These are phyloP conservation scores for sorghum (Sorghum bicolor) DNA, from an alignment of 176 grass and related monocot species.

Conservation along the genomic window Sorghum_bicolor_NCBIv3 NC_012873.2:56572001-56572500, in stretches of 20 bases:
- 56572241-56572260: slow-evolving; percentile 98
- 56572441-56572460: background rate
- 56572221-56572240: slow-evolving; percentile 84
- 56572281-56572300: slow-evolving; percentile 96
- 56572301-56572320: slow-evolving; percentile 85
- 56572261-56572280: slow-evolving; percentile 95
- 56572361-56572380: slow-evolving; percentile 76
- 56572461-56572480: background rate
- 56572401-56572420: slow-evolving; percentile 8
- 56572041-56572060: background rate
- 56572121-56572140: background rate
- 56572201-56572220: slow-evolving; percentile 24
- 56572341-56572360: slow-evolving; percentile 85
- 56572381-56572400: background rate
- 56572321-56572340: slow-evolving; percentile 81
- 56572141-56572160: background rate
- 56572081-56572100: background rate
- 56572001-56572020: background rate
- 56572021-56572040: background rate
- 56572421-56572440: background rate
- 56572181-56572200: background rate
- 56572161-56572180: background rate
- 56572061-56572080: background rate
- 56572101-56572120: background rate
- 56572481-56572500: background rate